These are phyloP conservation scores for Apiospora marii DNA, from an alignment of 2,329 filamentous ascomycete species.

Conservation along the genomic window DNA sequence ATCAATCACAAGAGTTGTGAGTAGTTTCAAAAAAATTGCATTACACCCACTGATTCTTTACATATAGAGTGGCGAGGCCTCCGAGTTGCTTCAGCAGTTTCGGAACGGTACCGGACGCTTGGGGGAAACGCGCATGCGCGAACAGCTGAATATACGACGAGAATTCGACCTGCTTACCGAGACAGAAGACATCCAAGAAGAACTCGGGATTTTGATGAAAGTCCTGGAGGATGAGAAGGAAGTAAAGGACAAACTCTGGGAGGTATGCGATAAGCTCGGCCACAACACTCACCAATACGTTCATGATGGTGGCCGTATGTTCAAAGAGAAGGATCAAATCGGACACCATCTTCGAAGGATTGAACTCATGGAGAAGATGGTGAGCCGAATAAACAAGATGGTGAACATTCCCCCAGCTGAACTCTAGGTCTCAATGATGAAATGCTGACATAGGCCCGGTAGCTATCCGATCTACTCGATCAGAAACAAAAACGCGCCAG, in stretches of 20 bases:
- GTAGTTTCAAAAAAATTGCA: background rate
- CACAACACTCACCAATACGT: background rate
- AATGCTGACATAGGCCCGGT: background rate
- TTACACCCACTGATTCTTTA: too few species aligned
- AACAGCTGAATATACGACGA: background rate
- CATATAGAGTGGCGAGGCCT: background rate
- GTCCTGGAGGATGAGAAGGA: background rate
- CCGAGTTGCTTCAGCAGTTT: background rate
- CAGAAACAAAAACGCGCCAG: slow-evolving; percentile 11
- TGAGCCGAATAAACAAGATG: background rate
- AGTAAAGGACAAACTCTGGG: background rate
- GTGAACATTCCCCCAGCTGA: background rate
- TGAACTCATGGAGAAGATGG: background rate
- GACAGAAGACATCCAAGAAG: background rate
- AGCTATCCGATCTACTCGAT: background rate
- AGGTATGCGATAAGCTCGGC: background rate
- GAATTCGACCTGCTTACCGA: background rate
- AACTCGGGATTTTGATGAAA: background rate
- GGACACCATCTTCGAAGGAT: background rate
- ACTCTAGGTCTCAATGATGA: background rate
- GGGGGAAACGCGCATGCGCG: too few species aligned
- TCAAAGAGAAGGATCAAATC: background rate
- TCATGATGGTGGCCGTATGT: background rate
- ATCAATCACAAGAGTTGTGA: background rate
- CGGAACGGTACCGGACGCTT: background rate